Base-by-base conservation (phyloP, 176 grass and related monocot species). In the Triticum urartu region DNA sequence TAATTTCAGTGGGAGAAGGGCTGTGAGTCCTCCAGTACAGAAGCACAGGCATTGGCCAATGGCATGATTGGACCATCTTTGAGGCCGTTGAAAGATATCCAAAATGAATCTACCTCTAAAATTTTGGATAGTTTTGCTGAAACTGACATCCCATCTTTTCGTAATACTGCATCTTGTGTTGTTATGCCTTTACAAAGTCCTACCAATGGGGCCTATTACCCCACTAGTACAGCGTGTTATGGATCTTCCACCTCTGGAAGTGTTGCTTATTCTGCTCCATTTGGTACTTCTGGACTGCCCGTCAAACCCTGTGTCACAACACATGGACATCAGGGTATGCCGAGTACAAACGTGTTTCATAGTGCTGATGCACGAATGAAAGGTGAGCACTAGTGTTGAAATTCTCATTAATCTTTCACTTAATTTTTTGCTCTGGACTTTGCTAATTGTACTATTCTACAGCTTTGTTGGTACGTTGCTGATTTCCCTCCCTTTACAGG, bases 161-260 rank as follows among this genome's bases (percentile, higher is more conserved):
- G 74, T 91, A 88, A 88, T 88, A 81, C 78, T 85, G 72, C 78
- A 93, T 91, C 86, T 35, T 85, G 79, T 90, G 81, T 87, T 99
- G 97, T 99, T 99, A 89, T 91, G 85, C 97, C 97, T 96, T 99
- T 96, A 94, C 96, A 95, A 98, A 94, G 78, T 88, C 88, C 90
- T 95, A 98, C 93, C 83, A 89, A 90, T 94, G 86, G 88, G 85
- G 88, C 64, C 24, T 86, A 85, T 78, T 28, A 70, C 76, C 84
- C 79, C 87, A 83, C 83, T 83, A 82, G 82, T 94, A 87, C 91
- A 90, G 86, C 52, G 28, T 73, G 66, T 72, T 81, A 65, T 80
- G 86, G 86, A 89, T 71, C 84, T 85, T 89, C 83, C 18, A 7
- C 21, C 66, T 77, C 79, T 75, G 82, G 86, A 72, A 83, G 81